Conservation (phyloP, 805 yeast genomes). For the Nakazawaea pomicola region DNA sequence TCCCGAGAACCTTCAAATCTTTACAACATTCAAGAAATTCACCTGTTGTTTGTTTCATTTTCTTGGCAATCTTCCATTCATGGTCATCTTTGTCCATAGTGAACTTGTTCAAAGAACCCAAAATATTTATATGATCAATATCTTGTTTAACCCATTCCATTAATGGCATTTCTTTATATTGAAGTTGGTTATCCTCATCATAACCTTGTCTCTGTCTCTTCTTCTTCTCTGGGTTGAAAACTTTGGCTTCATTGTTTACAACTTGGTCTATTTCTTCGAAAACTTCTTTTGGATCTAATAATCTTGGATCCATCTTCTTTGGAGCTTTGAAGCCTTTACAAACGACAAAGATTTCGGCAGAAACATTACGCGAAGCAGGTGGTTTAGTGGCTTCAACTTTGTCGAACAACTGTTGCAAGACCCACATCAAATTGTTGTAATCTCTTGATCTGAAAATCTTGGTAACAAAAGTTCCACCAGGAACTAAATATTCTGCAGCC, state of each 20-base stretch:
- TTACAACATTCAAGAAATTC: constrained; percentile 81
- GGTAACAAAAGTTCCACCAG: constrained; percentile 94
- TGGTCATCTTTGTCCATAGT: constrained; percentile 56
- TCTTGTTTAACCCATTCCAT: constrained; percentile 71
- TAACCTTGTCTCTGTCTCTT: constrained; percentile 92
- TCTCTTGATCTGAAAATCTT: constrained; percentile 98
- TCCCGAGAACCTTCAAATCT: constrained; percentile 92
- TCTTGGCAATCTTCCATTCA: constrained; percentile 68
- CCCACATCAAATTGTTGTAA: constrained; percentile 96
- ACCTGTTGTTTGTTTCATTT: constrained; percentile 68
- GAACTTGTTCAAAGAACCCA: constrained; percentile 71
- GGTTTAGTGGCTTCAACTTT: constrained; percentile 99
- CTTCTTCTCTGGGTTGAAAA: constrained; percentile 91
- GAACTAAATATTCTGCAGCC: constrained; percentile 87
- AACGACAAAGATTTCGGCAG: constrained; percentile 98
- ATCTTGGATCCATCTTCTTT: constrained; percentile 85
- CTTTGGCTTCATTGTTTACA: constrained; percentile 82
- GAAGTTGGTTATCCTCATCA: constrained; percentile 83
- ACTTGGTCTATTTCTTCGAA: constrained; percentile 85
- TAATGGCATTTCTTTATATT: constrained; percentile 65
- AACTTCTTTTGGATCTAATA: constrained; percentile 87
- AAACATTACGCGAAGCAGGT: constrained; percentile 97
- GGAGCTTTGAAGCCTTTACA: constrained; percentile 97
- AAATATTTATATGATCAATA: constrained; percentile 76
- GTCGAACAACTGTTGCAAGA: constrained; percentile 90